Evolutionary conservation across 2,329 filamentous ascomycete species (phyloP), one percentile per base, ranked within the genome.

Genomic region (Myriangium duriaei): DNA sequence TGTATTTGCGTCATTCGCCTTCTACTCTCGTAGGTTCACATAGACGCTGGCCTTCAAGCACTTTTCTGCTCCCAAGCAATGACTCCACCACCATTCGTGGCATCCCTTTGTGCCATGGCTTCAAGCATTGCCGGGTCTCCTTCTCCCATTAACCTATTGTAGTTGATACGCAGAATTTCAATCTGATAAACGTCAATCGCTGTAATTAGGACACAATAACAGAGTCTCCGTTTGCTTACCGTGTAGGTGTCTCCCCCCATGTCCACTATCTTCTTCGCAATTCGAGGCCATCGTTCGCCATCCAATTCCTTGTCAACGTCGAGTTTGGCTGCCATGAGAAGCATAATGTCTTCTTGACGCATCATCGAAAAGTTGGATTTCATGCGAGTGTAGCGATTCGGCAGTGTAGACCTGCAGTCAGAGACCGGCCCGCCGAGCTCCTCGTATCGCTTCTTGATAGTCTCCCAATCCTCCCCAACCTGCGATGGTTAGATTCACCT

Each of bases 271-370:
- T 47, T 42, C 10, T 55, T 48, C 0, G 57, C 49, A 24, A 65
- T 57, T 24, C 53, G 43, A 6, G 45, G 41, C 62, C 61, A 65
- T 40, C 63, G 63, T 28, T 57, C 53, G 15, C 38, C 42, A 35
- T 61, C 56, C 35, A 62, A 60, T 30, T 53, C 53, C 4, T 53
- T 52, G 39, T 65, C 62, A 14, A 64, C 46, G 10, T 60, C 53
- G 30, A 52, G 53, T 42, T 64, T 64, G 14, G 50, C 46, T 28
- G 54, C 43, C 3, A 63, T 35, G 14, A 64, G 41, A 6, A 41
- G 49, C 4, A 42, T 42, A 32, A 53, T 54, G 48, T 64, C 57
- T 24, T 58, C 57, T 12, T 50, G 46, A 13, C 45, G 49, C 39
- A 64, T 51, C 11, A 51, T 46, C 9, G 50, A 51, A 42, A 64